These are phyloP conservation scores for Nemania abortiva DNA, from an alignment of 2,329 filamentous ascomycete genomes.

Conservation along the genomic window DNA sequence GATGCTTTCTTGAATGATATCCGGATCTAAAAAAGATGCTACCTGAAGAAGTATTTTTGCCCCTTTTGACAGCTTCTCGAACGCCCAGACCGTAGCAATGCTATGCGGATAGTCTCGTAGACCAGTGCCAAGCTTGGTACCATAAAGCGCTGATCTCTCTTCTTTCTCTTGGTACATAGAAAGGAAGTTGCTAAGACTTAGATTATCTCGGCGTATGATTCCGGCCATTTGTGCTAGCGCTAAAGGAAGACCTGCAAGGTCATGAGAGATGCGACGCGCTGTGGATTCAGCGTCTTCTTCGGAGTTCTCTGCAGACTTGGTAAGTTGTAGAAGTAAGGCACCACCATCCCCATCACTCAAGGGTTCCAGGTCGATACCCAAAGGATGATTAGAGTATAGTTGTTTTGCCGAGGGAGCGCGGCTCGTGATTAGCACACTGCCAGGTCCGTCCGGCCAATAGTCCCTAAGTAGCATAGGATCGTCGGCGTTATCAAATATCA, in stretches of 20 bases:
- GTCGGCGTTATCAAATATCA: slow-evolving; percentile 9
- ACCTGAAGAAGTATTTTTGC: slow-evolving; percentile 1
- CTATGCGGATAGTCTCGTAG: not conserved
- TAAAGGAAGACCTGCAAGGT: slow-evolving; percentile 14
- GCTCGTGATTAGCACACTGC: slow-evolving; percentile 1
- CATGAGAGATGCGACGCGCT: not conserved
- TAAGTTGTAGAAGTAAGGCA: not conserved
- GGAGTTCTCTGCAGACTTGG: not conserved
- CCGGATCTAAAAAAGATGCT: slow-evolving; percentile 6
- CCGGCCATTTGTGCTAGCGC: slow-evolving; percentile 20
- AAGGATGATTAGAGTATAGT: not conserved
- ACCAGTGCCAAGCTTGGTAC: slow-evolving; percentile 1
- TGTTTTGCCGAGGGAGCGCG: slow-evolving; percentile 1
- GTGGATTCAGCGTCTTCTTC: not conserved
- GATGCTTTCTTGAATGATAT: not conserved
- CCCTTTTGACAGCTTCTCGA: slow-evolving; percentile 13
- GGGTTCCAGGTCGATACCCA: not conserved
- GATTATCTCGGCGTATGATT: slow-evolving; percentile 19
- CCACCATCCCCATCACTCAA: not conserved
- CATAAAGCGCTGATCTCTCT: not conserved
- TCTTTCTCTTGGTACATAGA: not conserved
- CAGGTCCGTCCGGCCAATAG: slow-evolving; percentile 1
- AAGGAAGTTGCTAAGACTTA: slow-evolving; percentile 12
- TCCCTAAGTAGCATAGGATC: slow-evolving; percentile 2
- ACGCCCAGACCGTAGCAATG: slow-evolving; percentile 21